These are phyloP conservation scores for Aspergillus fructus DNA, from an alignment of 2,329 filamentous ascomycete genomes.

Conservation along the genomic window DNA sequence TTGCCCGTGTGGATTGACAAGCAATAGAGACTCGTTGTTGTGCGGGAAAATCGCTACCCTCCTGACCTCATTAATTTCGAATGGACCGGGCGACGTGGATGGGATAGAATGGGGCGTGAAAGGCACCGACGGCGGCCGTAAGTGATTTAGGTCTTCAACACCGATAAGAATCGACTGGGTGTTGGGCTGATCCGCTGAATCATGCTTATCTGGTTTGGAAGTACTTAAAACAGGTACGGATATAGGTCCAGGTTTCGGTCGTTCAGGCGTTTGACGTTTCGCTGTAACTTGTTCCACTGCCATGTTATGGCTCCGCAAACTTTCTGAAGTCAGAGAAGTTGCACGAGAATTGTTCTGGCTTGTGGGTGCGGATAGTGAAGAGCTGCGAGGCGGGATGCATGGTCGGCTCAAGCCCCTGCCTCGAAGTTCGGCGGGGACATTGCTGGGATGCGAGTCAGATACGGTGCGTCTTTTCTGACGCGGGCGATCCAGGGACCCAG, in stretches of 20 bases:
- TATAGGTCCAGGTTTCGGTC: constrained; percentile 15
- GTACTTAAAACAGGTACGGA: constrained; percentile 22
- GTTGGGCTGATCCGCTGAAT: constrained; percentile 29
- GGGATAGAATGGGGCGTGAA: constrained; percentile 49
- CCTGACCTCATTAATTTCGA: constrained; percentile 62
- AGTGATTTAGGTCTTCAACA: constrained; percentile 40
- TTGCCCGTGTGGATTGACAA: constrained; percentile 56
- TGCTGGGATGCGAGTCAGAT: constrained; percentile 39
- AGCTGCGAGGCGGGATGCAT: constrained; percentile 41
- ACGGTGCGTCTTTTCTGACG: constrained; percentile 37
- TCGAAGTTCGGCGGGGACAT: constrained; percentile 27
- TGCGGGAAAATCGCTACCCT: constrained; percentile 62
- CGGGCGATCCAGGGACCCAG: constrained; percentile 33
- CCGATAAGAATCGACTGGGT: constrained; percentile 37
- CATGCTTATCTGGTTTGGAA: constrained; percentile 16
- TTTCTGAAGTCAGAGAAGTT: constrained; percentile 46
- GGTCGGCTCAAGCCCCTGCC: constrained; percentile 30
- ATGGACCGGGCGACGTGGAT: constrained; percentile 50
- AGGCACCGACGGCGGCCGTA: constrained; percentile 49
- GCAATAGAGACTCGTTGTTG: constrained; percentile 62
- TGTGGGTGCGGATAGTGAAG: constrained; percentile 48
- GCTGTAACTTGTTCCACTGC: constrained; percentile 27
- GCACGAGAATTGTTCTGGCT: constrained; percentile 46
- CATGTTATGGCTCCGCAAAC: constrained; percentile 35
- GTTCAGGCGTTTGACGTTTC: constrained; percentile 20